These are phyloP conservation scores for Taphrina wiesneri DNA, from an alignment of 1,139 yeast species.

Conservation along the genomic window DNA sequence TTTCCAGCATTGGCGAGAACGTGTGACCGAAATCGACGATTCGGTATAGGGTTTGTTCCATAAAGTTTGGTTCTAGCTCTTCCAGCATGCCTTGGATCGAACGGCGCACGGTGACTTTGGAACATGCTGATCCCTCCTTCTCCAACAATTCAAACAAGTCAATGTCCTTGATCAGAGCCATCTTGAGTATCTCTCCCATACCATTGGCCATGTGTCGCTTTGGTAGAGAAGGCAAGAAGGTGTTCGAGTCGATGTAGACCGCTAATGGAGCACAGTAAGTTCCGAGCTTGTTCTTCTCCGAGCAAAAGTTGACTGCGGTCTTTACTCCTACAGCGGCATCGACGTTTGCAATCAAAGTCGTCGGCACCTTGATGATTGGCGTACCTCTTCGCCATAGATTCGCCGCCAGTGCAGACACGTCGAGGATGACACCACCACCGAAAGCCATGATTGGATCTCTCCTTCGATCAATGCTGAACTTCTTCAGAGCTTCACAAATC, in stretches of 20 bases:
- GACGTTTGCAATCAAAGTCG: slow-evolving; percentile 29
- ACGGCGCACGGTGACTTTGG: slow-evolving; percentile 18
- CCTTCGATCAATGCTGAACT: slow-evolving; percentile 27
- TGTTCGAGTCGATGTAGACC: slow-evolving; percentile 25
- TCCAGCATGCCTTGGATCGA: slow-evolving; percentile 35
- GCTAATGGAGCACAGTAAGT: slow-evolving; percentile 33
- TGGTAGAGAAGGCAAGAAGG: slow-evolving; percentile 22
- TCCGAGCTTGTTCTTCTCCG: slow-evolving; percentile 34
- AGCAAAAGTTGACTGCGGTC: slow-evolving; percentile 32
- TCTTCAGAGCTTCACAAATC: slow-evolving; percentile 25
- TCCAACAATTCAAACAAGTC: slow-evolving; percentile 20
- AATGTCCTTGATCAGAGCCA: slow-evolving; percentile 31
- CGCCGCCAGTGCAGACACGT: slow-evolving; percentile 31
- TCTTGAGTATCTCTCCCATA: slow-evolving; percentile 34
- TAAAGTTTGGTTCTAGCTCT: slow-evolving; percentile 32
- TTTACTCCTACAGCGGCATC: slow-evolving; percentile 34
- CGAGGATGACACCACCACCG: slow-evolving; percentile 33
- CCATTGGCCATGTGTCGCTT: slow-evolving; percentile 33
- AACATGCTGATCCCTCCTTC: slow-evolving; percentile 14
- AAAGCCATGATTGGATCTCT: slow-evolving; percentile 31
- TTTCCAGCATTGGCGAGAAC: slow-evolving; percentile 30
- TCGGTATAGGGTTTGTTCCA: slow-evolving; percentile 32
- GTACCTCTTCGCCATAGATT: slow-evolving; percentile 33
- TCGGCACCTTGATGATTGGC: slow-evolving; percentile 32
- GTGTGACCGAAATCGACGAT: slow-evolving; percentile 34